Evolutionary conservation across 2,329 filamentous ascomycete species (phyloP).

Genomic region (Ciborinia camelliae): DNA sequence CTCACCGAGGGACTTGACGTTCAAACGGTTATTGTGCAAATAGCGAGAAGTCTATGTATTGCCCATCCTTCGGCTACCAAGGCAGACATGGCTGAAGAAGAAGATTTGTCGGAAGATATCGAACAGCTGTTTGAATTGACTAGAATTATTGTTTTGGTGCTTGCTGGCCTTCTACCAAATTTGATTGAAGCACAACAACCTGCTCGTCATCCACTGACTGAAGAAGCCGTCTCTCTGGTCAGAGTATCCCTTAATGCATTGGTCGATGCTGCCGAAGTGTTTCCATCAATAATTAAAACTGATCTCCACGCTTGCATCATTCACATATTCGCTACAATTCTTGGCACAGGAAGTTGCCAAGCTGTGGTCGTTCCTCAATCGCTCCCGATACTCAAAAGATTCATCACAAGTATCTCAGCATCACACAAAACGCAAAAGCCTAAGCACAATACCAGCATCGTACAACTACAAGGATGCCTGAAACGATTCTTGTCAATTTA

Average conservation of each 20-base stretch:
- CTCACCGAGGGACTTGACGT: constrained; percentile 87
- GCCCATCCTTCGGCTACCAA: constrained; percentile 85
- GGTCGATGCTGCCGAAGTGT: constrained; percentile 91
- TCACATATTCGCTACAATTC: constrained; percentile 91
- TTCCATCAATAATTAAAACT: constrained; percentile 93
- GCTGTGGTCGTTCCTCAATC: constrained; percentile 84
- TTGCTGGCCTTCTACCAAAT: constrained; percentile 84
- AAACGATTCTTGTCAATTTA: constrained; percentile 80
- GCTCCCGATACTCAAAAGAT: constrained; percentile 86
- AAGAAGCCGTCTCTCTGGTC: constrained; percentile 80
- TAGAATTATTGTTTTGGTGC: constrained; percentile 88
- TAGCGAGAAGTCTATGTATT: constrained; percentile 84
- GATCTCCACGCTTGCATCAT: constrained; percentile 95
- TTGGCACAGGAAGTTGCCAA: constrained; percentile 84
- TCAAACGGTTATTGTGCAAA: constrained; percentile 89
- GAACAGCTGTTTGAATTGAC: constrained; percentile 97
- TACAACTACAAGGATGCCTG: constrained; percentile 76
- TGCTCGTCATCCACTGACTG: constrained; percentile 73
- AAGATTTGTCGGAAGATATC: constrained; percentile 89
- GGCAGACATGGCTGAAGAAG: constrained; percentile 62
- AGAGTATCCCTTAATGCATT: constrained; percentile 79
- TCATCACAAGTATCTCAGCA: constrained; percentile 70
- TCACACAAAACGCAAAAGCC: constrained; percentile 41
- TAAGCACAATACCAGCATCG: constrained; percentile 38
- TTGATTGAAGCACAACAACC: constrained; percentile 60